Base-by-base conservation (phyloP, 2,329 filamentous ascomycete species). In the Colletotrichum cordylinicola region DNA sequence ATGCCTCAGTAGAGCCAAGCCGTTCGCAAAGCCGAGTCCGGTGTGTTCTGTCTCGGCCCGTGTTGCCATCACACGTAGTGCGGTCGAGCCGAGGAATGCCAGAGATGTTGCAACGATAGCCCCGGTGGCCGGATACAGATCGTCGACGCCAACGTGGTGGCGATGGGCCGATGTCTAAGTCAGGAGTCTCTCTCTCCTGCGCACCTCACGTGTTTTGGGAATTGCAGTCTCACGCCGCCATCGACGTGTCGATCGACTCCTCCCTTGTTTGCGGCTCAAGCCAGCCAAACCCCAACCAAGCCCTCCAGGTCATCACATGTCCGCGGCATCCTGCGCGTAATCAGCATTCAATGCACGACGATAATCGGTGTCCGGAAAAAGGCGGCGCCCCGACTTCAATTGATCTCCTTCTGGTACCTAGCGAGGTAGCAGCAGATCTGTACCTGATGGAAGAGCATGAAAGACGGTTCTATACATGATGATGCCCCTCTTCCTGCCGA, bases 81-180 rank as follows among this genome's bases (percentile, higher is more conserved):
- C 39, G 39, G 39, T 48, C 39, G 18, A 52, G 37, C 58, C 61
- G 61, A 67, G 61, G 39, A 48, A 48, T 48, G 39, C 9, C 13
- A 31, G 16, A 2, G 27, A 21, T 7, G n/a, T 35, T 24, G 35
- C 24, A 16, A 66, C 52, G 16, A 60, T 61, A 35, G 61, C 72
- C 39, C 61, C 68, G 48, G 68, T 27, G 37, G 52, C 62, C 61
- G 69, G 69, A 62, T 67, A 55, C 68, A 31, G 69, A 75, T 67
- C 62, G 69, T 33, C 62, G 29, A 72, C 69, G 73, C 62, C 62
- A 61, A 55, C 43, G 69, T 31, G 52, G 61, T 62, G 69, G 37
- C 35, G 67, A 72, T 67, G 69, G 39, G 72, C 60, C 37, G 60
- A 75, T 75, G 72, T 71, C 67, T 72, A 21, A 61, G 72, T 64